Evolutionary conservation across 202 grass and related monocot species (phyloP), one percentile per base, ranked within the genome.

Genomic region (Zoysia matrella): DNA sequence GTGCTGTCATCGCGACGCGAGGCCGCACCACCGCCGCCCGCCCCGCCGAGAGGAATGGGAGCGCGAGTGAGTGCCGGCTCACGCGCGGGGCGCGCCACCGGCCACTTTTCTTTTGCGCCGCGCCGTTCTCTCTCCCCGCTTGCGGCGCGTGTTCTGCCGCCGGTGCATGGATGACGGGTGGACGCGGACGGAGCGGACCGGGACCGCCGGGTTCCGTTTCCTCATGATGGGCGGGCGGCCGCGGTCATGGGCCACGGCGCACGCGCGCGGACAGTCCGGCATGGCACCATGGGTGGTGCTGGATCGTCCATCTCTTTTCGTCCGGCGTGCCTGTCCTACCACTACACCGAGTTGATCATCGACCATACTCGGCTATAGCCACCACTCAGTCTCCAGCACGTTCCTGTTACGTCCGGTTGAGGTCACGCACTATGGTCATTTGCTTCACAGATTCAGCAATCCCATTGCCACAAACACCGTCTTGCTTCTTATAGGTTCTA

Each of bases 231-330:
- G 10, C 11, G 11, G 6, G 4, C 36, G 5, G 22, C 22, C 40
- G 39, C 18, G 62, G 30, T 9, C 11, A 1, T 6, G 39, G 60
- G 39, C 8, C 42, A 48, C 6, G 45, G 65, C 4, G 11, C 57
- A 6, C 52, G 36, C 54, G 14, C 44, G 2, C 47, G 51, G 11
- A 8, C 4, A 45, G 72, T 36, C 67, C 3, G 57, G 69, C n/a
- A 63, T 6, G 70, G 60, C 80, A 65, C 80, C 70, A 47, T 47
- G n/a, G 14, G 48, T 66, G 80, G 70, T 16, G 69, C 41, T 55
- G 36, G 0, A 22, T 22, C 22, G 22, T 65, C 13, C 36, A 40
- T 41, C 39, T 41, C 62, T 12, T 64, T 64, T 64, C 5, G 61
- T 11, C 61, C 10, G 2, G 61, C 30, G 61, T 64, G 61, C 30